A percentile compares a stretch with the other conserved stretches of the same genome.
Evolutionary conservation across 2,329 filamentous ascomycete species (phyloP).

Genomic region (Fusarium praegraminearum): DNA sequence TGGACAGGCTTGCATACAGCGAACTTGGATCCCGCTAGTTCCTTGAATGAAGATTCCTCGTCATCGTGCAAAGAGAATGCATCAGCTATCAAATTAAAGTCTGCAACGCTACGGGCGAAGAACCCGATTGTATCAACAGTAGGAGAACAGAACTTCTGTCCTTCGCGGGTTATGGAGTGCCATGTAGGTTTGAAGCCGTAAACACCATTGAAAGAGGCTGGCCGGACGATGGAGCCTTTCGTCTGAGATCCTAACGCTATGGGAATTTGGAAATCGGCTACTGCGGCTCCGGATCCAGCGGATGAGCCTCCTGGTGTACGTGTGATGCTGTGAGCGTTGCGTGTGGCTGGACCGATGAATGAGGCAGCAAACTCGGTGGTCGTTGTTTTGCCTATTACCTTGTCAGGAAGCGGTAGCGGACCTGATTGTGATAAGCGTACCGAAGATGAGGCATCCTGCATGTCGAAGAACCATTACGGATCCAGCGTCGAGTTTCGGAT

Average conservation of each 20-base stretch:
- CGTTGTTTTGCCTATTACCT: constrained; percentile 57
- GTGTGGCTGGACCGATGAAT: constrained; percentile 60
- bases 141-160: constrained; percentile 68
- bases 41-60: constrained; percentile 44
- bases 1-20: constrained; percentile 66
- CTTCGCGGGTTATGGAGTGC: constrained; percentile 72
- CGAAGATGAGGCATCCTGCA: constrained; percentile 67
- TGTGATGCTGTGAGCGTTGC: constrained; percentile 71
- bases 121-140: constrained; percentile 73
- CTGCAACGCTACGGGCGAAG: constrained; percentile 68
- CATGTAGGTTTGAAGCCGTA: constrained; percentile 76
- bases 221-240: constrained; percentile 72
- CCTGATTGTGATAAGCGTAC: constrained; percentile 52
- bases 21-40: constrained; percentile 63
- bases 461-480: constrained; percentile 63
- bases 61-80: constrained; percentile 68
- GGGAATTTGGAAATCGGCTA: constrained; percentile 73
- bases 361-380: constrained; percentile 69
- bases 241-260: constrained; percentile 75
- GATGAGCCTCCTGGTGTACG: constrained; percentile 75
- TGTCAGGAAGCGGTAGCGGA: constrained; percentile 57
- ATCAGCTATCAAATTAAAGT: constrained; percentile 67
- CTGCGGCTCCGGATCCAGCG: constrained; percentile 73
- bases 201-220: constrained; percentile 73
- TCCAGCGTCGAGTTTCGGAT: constrained; percentile 62